Evolutionary conservation across 352 stramenopile genomes (phyloP), one percentile per base, ranked within the genome.

Genomic region (Peronosclerospora sorghi): DNA sequence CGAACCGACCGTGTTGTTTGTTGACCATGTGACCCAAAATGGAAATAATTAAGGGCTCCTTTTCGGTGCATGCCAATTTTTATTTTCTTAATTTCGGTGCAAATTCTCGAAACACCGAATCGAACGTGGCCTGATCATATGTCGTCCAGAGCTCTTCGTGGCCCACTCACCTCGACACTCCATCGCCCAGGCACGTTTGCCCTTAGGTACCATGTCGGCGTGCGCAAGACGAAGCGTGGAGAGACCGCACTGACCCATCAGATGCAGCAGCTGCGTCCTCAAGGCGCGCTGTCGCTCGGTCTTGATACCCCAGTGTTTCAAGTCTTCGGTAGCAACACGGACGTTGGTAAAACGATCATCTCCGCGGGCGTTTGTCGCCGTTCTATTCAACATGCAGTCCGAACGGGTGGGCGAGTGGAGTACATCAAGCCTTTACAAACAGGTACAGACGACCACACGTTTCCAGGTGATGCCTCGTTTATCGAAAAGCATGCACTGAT

Each of bases 391-490:
- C 26, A 32, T 9, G 32, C 45, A 5, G 57, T 41, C 0, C 8
- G 19, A 10, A 35, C 39, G 9, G 43, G 55, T 4, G 43, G 47
- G 2, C 61, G 51, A n/a, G 72, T 89, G 5, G 63, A 52, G 35
- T 98, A 98, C 71, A 95, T 98, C 56, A 98, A 98, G 67, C 95
- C 95, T 8, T 65, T 98, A 38, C 95, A 98, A 62, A 98, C 93
- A 5, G 95, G 95, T 13, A 82, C 64, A 1, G 69, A 81, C 23
- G 62, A 78, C 44, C 61, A 64, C 8, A 47, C 52, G 1, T 83
- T 79, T 50, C 58, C 78, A 23, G 87, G 76, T 20, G 89, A 97
- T 51, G 76, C 94, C 24, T 73, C 64, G 2, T 96, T 97, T 43
- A 65, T 97, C 26, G 21, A 65, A 21, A 71, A 73, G 29, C 57